phyloP scores from a whole-genome alignment of 2,329 filamentous ascomycete species.

The Fusarium cyanostomum region DNA sequence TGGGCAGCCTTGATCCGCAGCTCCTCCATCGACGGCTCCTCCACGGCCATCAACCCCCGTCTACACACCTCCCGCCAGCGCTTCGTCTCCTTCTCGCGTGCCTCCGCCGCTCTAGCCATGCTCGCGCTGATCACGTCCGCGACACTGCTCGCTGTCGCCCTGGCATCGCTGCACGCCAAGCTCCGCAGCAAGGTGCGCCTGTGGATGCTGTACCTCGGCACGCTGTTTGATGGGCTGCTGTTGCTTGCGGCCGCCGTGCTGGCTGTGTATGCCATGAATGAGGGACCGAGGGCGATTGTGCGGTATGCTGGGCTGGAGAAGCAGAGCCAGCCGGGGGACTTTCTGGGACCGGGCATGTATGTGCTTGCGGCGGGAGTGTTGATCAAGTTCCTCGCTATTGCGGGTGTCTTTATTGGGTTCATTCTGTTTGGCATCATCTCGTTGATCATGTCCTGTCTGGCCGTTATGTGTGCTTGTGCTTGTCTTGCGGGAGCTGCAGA shows the following conservation, averaged over 20 bases:
- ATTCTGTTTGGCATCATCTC: conserved; percentile 22
- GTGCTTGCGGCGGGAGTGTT: conserved; percentile 26
- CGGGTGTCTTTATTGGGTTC: conserved; percentile 23
- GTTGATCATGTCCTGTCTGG: conserved; percentile 12
- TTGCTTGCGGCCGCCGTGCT: conserved; percentile 12
- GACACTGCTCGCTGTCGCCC: conserved; percentile 2
- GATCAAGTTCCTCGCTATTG: conserved; percentile 27
- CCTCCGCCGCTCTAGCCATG: conserved; percentile 24
- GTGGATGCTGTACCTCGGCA: conserved; percentile 22
- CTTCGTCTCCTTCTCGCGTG: conserved; percentile 21
- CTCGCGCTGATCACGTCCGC: conserved; percentile 23
- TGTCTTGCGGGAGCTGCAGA: conserved; percentile 16
- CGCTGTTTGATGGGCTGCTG: conserved; percentile 20
- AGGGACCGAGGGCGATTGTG: conserved; percentile 15
- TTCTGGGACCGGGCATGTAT: conserved; percentile 25
- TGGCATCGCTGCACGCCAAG: conserved; percentile 6
- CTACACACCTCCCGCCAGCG: conserved; percentile 4
- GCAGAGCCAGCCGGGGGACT: neutral
- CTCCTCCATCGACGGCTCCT: conserved; percentile 24
- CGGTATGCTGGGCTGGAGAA: neutral
- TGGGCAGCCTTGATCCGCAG: conserved; percentile 16
- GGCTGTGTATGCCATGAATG: conserved; percentile 22
- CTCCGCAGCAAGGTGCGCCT: conserved; percentile 3
- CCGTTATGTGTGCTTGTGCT: conserved; percentile 23
- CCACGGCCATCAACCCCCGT: neutral